phyloP scores from a whole-genome alignment of 805 yeast species.

The Metschnikowia gelsemii region DNA sequence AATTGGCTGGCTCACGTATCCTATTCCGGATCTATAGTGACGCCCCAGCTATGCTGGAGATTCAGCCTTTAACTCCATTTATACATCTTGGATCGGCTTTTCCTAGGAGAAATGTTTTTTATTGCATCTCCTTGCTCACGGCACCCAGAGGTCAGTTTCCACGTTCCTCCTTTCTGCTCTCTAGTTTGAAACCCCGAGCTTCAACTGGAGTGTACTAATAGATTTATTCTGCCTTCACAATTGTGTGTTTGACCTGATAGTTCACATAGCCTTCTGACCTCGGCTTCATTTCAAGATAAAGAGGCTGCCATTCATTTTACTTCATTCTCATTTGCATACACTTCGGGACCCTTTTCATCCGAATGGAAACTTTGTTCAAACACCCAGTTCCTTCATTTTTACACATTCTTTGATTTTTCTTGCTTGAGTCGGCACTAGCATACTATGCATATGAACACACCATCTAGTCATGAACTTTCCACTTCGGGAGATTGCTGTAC shows the following conservation, averaged over 20 bases:
- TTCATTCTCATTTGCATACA: not conserved
- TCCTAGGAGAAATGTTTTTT: not conserved
- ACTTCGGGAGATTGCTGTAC: not conserved
- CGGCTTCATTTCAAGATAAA: slow-evolving; percentile 1
- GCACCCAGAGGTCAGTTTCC: slow-evolving; percentile 2
- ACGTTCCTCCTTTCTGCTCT: not conserved
- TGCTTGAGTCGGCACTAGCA: not conserved
- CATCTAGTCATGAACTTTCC: not conserved
- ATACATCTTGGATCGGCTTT: not conserved
- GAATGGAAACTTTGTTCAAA: not conserved
- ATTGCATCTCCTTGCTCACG: not conserved
- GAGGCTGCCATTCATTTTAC: slow-evolving; percentile 9
- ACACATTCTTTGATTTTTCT: not conserved
- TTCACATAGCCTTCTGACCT: slow-evolving; percentile 4
- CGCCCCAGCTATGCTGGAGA: slow-evolving; percentile 2
- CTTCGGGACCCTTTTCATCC: not conserved
- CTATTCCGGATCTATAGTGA: slow-evolving; percentile 2
- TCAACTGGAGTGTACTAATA: not conserved
- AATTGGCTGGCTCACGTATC: slow-evolving; percentile 9
- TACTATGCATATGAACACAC: not conserved
- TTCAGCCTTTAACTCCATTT: not conserved
- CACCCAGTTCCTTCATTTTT: not conserved
- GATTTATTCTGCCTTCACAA: slow-evolving; percentile 1
- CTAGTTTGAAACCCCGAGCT: not conserved
- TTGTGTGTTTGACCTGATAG: not conserved